Conservation (phyloP, 371 early-diverging fungal species). For the Globomyces sp. region DNA sequence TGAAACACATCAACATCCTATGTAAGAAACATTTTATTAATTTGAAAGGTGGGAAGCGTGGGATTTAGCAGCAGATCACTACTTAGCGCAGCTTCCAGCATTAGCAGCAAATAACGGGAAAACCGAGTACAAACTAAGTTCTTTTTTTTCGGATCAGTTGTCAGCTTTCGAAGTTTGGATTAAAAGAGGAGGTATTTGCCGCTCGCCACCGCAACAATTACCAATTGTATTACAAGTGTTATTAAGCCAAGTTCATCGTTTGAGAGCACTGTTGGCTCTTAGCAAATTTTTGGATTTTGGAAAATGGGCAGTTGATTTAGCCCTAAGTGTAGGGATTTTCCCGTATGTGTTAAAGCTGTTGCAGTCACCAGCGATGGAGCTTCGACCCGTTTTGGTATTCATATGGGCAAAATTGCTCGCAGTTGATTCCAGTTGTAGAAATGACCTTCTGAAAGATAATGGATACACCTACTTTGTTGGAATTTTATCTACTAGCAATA, state of each 20-base stretch:
- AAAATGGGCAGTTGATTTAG: slow-evolving; percentile 92
- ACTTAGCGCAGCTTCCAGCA: slow-evolving; percentile 84
- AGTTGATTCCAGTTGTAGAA: slow-evolving; percentile 85
- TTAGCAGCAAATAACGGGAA: slow-evolving; percentile 31
- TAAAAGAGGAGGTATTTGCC: slow-evolving; percentile 57
- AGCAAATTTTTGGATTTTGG: slow-evolving; percentile 92
- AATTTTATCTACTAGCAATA: slow-evolving; percentile 66
- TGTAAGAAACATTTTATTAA: slow-evolving; percentile 33
- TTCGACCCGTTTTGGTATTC: slow-evolving; percentile 90
- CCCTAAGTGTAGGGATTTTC: slow-evolving; percentile 92
- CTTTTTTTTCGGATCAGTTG: slow-evolving; percentile 93
- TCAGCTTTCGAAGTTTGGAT: slow-evolving; percentile 97
- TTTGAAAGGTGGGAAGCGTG: slow-evolving; percentile 71
- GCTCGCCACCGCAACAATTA: slow-evolving; percentile 81
- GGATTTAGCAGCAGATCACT: slow-evolving; percentile 95
- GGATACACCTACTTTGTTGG: slow-evolving; percentile 92
- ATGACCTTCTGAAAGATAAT: slow-evolving; percentile 87
- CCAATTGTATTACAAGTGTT: slow-evolving; percentile 96
- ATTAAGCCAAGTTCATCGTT: slow-evolving; percentile 89
- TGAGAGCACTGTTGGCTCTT: slow-evolving; percentile 86
- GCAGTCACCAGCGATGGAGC: slow-evolving; percentile 89
- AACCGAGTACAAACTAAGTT: slow-evolving; percentile 69
- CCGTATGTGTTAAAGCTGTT: slow-evolving; percentile 96
- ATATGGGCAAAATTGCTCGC: slow-evolving; percentile 96
- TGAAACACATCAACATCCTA: slow-evolving; percentile 87